A percentile compares a stretch with the other conserved stretches of the same genome.
phyloP scores from a whole-genome alignment of 2,329 filamentous ascomycete species.

The Nothomitra cinnamomea region DNA sequence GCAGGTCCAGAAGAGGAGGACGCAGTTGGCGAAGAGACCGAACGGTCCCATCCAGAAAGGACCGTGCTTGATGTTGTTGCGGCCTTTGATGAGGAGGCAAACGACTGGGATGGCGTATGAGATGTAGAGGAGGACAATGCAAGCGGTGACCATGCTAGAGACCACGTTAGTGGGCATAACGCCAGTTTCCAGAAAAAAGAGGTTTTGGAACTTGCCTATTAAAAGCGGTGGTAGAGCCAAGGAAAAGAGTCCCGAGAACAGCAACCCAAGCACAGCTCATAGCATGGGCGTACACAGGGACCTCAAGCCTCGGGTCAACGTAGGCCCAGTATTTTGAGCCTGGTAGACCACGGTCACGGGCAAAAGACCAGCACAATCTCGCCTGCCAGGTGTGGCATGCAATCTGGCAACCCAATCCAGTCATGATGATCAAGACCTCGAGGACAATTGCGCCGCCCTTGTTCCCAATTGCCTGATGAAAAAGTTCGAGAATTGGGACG shows the following conservation, averaged over 20 bases:
- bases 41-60: constrained; percentile 31
- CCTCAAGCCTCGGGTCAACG: constrained; percentile 24
- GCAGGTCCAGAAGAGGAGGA: constrained; percentile 29
- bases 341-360: constrained; percentile 32
- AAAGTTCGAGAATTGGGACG: constrained; percentile 31
- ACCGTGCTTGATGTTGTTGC: constrained; percentile 27
- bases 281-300: constrained; percentile 28
- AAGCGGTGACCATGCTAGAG: constrained; percentile 25
- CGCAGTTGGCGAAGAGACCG: constrained; percentile 26
- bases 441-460: constrained; percentile 29
- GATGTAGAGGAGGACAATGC: constrained; percentile 30
- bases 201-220: constrained; percentile 19
- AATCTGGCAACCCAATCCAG: constrained; percentile 29
- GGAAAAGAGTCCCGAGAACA: constrained; percentile 29
- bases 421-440: constrained; percentile 28
- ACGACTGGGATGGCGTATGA: constrained; percentile 30
- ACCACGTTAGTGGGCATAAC: too few relatives aligned
- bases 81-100: constrained; percentile 28
- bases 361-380: constrained; percentile 34
- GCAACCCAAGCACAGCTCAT: constrained; percentile 28
- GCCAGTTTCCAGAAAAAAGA: too few relatives aligned
- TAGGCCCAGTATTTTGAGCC: constrained; percentile 24
- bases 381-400: constrained; percentile 34
- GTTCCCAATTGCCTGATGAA: constrained; percentile 26
- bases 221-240: constrained; percentile 24